These are phyloP conservation scores for Colletotrichum musae DNA, from an alignment of 2,329 filamentous ascomycete species.

Conservation along the genomic window DNA sequence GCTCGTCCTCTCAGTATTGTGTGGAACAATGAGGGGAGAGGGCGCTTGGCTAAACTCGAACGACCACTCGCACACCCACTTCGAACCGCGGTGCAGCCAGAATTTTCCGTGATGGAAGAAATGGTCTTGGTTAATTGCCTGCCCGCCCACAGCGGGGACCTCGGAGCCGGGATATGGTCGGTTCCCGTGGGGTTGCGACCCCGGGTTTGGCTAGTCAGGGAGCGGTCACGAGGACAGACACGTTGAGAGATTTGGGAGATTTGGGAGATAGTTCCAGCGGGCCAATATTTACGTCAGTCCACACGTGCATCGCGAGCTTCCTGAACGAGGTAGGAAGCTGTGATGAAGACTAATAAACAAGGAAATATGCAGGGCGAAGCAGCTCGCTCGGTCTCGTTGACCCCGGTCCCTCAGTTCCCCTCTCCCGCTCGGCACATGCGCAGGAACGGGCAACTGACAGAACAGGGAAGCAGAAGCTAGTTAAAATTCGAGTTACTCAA, in stretches of 20 bases:
- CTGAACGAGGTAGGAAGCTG: background rate
- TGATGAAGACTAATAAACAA: background rate
- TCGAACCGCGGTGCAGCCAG: background rate
- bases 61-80: background rate
- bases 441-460: background rate
- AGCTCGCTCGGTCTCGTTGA: background rate
- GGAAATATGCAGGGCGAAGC: conserved; percentile 7
- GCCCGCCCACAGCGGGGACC: conserved; percentile 8
- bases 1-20: too few relatives aligned
- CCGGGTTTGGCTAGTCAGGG: background rate
- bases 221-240: conserved; percentile 4
- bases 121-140: background rate
- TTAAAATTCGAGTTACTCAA: background rate
- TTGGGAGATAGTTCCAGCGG: too few relatives aligned
- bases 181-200: background rate
- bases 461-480: conserved; percentile 1
- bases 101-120: conserved; percentile 34
- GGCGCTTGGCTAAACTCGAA: conserved; percentile 4
- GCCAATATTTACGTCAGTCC: background rate
- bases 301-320: background rate
- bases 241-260: too few relatives aligned
- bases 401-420: background rate
- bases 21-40: too few relatives aligned
- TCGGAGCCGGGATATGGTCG: conserved; percentile 18
- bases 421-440: conserved; percentile 7